phyloP scores from a whole-genome alignment of 495 filamentous ascomycete genomes.

The Lichenothelia convexa region DNA sequence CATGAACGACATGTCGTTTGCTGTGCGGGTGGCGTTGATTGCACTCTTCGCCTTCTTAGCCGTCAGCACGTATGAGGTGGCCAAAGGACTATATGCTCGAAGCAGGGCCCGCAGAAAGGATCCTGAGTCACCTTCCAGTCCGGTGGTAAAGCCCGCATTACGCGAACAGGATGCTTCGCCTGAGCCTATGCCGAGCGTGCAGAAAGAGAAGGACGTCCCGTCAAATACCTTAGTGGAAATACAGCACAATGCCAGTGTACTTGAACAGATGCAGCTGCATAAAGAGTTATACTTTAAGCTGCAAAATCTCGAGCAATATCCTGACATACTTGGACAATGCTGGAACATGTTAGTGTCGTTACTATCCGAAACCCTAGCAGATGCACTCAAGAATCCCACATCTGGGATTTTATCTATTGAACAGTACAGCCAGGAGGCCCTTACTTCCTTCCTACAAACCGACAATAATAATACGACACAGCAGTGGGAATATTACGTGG shows the following conservation, averaged over 20 bases:
- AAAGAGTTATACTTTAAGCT: conserved; percentile 24
- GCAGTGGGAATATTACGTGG: conserved; percentile 21
- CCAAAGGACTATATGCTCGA: neutral
- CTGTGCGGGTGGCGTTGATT: too few relatives aligned
- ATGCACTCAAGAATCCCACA: conserved; percentile 5
- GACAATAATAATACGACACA: conserved; percentile 15
- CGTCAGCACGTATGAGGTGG: neutral
- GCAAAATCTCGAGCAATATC: conserved; percentile 24
- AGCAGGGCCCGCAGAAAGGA: neutral
- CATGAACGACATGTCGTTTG: too few relatives aligned
- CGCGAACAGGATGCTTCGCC: neutral
- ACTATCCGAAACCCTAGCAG: conserved; percentile 18
- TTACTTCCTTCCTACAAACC: conserved; percentile 18
- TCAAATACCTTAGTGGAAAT: neutral
- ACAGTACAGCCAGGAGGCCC: conserved; percentile 14
- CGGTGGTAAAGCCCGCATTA: neutral
- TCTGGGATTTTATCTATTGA: conserved; percentile 21
- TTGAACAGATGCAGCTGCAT: neutral
- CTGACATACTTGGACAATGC: conserved; percentile 16
- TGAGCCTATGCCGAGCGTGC: neutral
- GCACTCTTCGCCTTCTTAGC: neutral
- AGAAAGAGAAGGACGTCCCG: neutral
- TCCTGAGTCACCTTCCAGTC: neutral
- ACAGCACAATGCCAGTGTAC: neutral
- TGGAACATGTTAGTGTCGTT: conserved; percentile 18